Evolutionary conservation across 2,329 filamentous ascomycete genomes (phyloP), one percentile per base, ranked within the genome.

Genomic region (Colletotrichum tabaci): DNA sequence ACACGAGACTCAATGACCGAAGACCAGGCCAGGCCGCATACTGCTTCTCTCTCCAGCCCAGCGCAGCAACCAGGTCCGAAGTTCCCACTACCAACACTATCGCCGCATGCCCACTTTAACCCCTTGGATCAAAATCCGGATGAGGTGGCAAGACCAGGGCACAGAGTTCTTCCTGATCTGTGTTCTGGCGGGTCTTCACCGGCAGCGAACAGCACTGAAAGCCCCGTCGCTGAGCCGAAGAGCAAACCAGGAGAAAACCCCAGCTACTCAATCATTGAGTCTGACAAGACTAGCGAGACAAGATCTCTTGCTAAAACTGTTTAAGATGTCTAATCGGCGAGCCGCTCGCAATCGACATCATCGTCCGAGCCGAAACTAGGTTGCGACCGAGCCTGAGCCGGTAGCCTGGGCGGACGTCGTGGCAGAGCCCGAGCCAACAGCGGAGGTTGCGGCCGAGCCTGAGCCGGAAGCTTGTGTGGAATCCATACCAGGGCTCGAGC

Each of bases 311-410:
- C 67, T 1, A 62, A 72, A n/a, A 61, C 65, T 8, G 6, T 61
- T 16, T 56, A 55, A 26, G 56, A 56, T 2, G 52, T 67, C 9
- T 67, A 64, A 5, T 67, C 76, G 0, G 38, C 71, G 0, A 73
- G 74, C 1, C 71, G 68, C 35, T 77, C 75, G 2, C 75, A 75
- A 0, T 64, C 75, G 7, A 75, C 75, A 8, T 74, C 71, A 1
- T 61, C 21, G 1, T 79, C 77, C 30, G 77, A 78, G 13, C 78
- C 79, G 0, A 72, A 66, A n/a, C n/a, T n/a, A n/a, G n/a, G n/a
- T n/a, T n/a, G n/a, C n/a, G n/a, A n/a, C n/a, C n/a, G n/a, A n/a
- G n/a, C n/a, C n/a, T n/a, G n/a, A n/a, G n/a, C n/a, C n/a, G n/a
- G n/a, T n/a, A n/a, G n/a, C 47, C 12, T 49, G 2, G 13, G 16